A percentile compares a stretch with the other conserved stretches of the same genome.
Conservation (phyloP, 2,329 filamentous ascomycete genomes). For the Colletotrichum shisoi region DNA sequence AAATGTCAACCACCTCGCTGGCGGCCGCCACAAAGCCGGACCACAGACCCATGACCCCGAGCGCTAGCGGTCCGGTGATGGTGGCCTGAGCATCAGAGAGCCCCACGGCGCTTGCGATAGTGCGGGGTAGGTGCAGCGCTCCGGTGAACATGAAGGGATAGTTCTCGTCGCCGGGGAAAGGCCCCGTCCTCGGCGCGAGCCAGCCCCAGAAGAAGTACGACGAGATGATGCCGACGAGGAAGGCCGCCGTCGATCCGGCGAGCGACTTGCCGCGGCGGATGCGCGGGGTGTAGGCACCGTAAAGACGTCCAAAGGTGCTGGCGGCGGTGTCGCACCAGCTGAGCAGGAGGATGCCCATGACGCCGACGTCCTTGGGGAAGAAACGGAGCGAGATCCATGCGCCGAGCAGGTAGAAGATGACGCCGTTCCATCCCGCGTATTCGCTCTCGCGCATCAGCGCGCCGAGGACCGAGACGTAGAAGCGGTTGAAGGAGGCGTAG, state of each 20-base stretch:
- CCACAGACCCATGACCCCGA: slow-evolving; percentile 82
- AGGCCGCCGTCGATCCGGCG: slow-evolving; percentile 86
- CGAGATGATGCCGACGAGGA: slow-evolving; percentile 80
- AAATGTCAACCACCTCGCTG: slow-evolving; percentile 90
- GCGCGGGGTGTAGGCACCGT: slow-evolving; percentile 85
- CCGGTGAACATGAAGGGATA: slow-evolving; percentile 85
- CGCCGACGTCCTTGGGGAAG: slow-evolving; percentile 91
- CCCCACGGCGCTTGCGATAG: slow-evolving; percentile 67
- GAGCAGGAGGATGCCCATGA: slow-evolving; percentile 86
- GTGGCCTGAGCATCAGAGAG: slow-evolving; percentile 65
- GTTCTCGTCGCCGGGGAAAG: slow-evolving; percentile 72
- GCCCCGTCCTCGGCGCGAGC: slow-evolving; percentile 73
- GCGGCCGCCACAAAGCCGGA: slow-evolving; percentile 88
- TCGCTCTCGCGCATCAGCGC: slow-evolving; percentile 97
- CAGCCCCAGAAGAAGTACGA: slow-evolving; percentile 89
- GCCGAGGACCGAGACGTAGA: slow-evolving; percentile 86
- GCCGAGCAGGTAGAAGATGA: slow-evolving; percentile 94
- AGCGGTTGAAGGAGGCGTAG: slow-evolving; percentile 79
- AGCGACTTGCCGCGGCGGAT: slow-evolving; percentile 89
- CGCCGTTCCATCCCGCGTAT: slow-evolving; percentile 92
- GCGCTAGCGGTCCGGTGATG: slow-evolving; percentile 74
- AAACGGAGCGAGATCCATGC: slow-evolving; percentile 85
- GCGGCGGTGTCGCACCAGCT: slow-evolving; percentile 99
- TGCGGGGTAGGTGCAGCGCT: slow-evolving; percentile 71
- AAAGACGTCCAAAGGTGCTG: slow-evolving; percentile 89